These are phyloP conservation scores for Apiospora kogelbergensis DNA, from an alignment of 2,329 filamentous ascomycete genomes.

Conservation along the genomic window DNA sequence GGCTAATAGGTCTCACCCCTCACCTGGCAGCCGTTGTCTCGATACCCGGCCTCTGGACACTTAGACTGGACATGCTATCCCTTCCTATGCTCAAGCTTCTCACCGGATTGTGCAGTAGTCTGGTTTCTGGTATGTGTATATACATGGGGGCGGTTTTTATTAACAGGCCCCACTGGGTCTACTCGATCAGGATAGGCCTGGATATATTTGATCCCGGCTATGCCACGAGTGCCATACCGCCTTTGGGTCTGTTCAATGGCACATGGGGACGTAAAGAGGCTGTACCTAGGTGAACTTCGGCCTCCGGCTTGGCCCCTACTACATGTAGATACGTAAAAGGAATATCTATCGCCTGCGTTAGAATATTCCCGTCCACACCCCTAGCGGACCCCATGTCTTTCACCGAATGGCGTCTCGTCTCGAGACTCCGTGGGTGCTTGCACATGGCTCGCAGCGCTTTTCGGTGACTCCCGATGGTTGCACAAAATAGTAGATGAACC, in stretches of 20 bases:
- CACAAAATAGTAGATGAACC: background rate
- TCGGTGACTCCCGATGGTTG: background rate
- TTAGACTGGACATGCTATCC: background rate
- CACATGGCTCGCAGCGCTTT: background rate
- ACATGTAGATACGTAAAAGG: background rate
- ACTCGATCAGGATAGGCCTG: background rate
- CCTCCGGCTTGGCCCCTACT: background rate
- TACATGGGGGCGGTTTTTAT: background rate
- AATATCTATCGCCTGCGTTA: background rate
- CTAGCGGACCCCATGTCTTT: conserved; percentile 9
- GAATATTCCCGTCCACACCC: background rate
- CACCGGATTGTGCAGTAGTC: background rate
- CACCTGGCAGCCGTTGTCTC: background rate
- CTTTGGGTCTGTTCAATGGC: background rate
- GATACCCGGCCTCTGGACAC: background rate
- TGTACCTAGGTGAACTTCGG: background rate
- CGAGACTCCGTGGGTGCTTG: background rate
- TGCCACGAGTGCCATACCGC: background rate
- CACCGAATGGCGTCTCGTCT: conserved; percentile 12
- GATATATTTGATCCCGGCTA: background rate
- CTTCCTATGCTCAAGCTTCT: background rate
- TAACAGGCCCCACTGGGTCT: background rate
- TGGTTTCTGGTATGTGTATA: background rate
- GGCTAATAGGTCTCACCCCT: background rate
- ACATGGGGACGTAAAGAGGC: background rate